Evolutionary conservation across 306 rosid genomes (phyloP).

Genomic region (Erythrophleum fordii): DNA sequence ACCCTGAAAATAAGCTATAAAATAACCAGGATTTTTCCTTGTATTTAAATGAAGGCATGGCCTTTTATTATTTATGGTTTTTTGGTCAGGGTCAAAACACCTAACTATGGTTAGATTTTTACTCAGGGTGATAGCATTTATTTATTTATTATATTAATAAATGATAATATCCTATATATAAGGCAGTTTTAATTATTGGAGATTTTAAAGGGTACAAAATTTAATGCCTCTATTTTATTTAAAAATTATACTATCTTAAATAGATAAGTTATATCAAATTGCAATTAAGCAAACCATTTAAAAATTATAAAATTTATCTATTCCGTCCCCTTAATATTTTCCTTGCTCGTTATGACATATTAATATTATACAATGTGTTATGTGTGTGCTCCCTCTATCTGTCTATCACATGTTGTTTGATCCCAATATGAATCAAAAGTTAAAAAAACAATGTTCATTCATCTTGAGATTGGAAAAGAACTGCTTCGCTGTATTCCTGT

Average conservation of each 20-base stretch:
- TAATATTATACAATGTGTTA: neutral
- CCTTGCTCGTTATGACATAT: neutral
- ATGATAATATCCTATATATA: slow-evolving; percentile 1
- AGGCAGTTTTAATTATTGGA: neutral
- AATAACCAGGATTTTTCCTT: neutral
- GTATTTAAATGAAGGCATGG: slow-evolving; percentile 2
- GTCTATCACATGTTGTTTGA: neutral
- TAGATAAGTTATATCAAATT: neutral
- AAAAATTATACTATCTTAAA: neutral
- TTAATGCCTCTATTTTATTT: neutral
- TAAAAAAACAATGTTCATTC: neutral
- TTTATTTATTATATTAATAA: neutral
- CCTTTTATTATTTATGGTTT: neutral
- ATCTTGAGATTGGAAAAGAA: neutral
- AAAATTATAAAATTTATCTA: neutral
- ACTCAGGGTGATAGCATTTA: slow-evolving; percentile 32
- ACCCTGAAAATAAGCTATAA: neutral
- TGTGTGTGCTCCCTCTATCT: neutral
- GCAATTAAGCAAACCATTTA: neutral
- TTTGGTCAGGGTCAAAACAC: slow-evolving; percentile 23
- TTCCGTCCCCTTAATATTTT: neutral
- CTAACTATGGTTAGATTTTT: slow-evolving; percentile 43
- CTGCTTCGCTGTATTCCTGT: neutral
- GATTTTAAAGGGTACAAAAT: neutral
- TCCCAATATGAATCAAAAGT: neutral